phyloP scores from a whole-genome alignment of 2,329 filamentous ascomycete genomes.

The Raffaelea ambrosiae region DNA sequence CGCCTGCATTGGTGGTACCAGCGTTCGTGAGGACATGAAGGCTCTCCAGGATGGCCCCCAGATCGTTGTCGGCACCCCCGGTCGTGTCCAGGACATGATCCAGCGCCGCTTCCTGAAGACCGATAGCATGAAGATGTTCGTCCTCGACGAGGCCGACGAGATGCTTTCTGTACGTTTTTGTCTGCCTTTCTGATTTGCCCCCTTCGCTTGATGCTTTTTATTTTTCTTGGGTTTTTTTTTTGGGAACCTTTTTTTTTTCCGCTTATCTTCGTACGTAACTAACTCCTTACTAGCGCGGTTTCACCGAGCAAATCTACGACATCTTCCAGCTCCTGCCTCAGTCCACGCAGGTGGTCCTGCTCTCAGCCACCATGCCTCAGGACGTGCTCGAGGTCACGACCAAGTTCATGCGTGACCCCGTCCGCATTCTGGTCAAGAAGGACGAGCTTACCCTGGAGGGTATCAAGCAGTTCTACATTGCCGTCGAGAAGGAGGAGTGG shows the following conservation, averaged over 20 bases:
- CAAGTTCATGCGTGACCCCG: conserved; percentile 99
- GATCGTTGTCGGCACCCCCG: conserved; percentile 94
- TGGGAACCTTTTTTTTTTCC: background rate
- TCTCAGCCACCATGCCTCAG: conserved; percentile 98
- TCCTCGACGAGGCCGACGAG: conserved; percentile 98
- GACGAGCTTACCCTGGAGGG: conserved; percentile 98
- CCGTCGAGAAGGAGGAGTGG: conserved; percentile 99
- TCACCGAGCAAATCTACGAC: conserved; percentile 99
- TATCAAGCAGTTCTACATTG: conserved; percentile 99
- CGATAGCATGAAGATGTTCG: conserved; percentile 99
- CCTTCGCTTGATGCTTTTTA: background rate
- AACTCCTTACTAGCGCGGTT: conserved; percentile 64
- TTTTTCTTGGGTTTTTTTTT: conserved; percentile 13
- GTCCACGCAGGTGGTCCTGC: conserved; percentile 94
- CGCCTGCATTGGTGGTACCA: conserved; percentile 97
- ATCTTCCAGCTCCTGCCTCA: conserved; percentile 98
- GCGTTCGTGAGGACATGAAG: conserved; percentile 97
- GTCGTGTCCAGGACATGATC: conserved; percentile 99
- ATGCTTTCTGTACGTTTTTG: conserved; percentile 75
- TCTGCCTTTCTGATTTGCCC: no score
- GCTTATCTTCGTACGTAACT: conserved; percentile 15
- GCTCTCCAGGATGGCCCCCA: conserved; percentile 92
- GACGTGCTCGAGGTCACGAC: conserved; percentile 98
- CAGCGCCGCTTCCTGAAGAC: conserved; percentile 96
- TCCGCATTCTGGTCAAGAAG: conserved; percentile 99